These are phyloP conservation scores for Zizania latifolia DNA, from an alignment of 176 grass and related monocot genomes.

Conservation along the genomic window DNA sequence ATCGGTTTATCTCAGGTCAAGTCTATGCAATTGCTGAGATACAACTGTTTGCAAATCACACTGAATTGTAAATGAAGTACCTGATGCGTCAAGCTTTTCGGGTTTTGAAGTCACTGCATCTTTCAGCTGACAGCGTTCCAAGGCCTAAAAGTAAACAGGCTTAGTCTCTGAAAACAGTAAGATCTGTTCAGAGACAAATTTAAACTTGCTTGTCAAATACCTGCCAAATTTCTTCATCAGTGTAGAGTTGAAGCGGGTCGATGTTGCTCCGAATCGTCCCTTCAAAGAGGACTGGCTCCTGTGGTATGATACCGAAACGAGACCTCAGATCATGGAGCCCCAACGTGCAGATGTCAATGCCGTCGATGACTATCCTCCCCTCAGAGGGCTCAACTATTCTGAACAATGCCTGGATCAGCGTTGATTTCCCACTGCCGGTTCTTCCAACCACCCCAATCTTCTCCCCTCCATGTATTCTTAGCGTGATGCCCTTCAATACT, in stretches of 20 bases:
- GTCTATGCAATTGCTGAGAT: neutral
- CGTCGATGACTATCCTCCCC: constrained; percentile 74
- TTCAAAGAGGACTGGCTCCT: constrained; percentile 95
- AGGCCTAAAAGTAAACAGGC: constrained; percentile 46
- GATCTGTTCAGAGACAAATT: neutral
- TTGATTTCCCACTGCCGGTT: constrained; percentile 96
- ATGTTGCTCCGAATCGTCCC: constrained; percentile 85
- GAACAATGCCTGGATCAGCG: constrained; percentile 92
- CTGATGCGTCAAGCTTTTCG: constrained; percentile 88
- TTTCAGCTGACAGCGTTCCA: constrained; percentile 90
- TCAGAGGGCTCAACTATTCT: constrained; percentile 89
- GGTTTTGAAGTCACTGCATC: constrained; percentile 75
- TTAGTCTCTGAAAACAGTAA: constrained; percentile 3
- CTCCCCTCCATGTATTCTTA: constrained; percentile 69
- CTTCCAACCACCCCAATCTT: constrained; percentile 92
- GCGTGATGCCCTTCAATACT: constrained; percentile 84
- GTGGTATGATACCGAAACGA: constrained; percentile 90
- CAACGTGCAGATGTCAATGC: constrained; percentile 75
- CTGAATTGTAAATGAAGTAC: constrained; percentile 34
- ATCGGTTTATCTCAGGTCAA: neutral
- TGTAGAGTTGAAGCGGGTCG: constrained; percentile 73
- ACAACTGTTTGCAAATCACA: neutral
- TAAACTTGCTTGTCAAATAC: constrained; percentile 24
- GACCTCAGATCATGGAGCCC: constrained; percentile 98
- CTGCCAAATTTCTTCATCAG: constrained; percentile 97